Base-by-base conservation (phyloP, 2,329 filamentous ascomycete species). In the Paecilomyces dactylethromorphus region DNA sequence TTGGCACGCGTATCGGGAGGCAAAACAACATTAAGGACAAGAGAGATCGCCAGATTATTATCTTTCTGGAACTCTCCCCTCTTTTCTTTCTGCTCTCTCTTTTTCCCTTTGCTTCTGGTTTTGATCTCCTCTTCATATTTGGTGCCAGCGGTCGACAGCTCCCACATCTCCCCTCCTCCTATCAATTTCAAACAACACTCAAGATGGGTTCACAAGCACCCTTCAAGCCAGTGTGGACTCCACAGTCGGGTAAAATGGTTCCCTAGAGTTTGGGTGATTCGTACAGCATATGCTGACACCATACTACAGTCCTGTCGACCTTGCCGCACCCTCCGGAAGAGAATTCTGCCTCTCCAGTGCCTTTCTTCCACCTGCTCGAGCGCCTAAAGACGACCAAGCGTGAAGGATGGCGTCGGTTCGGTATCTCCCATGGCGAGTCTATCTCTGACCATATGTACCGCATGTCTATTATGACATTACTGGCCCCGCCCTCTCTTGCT, bases 391-490 rank as follows among this genome's bases (percentile, higher is more conserved):
- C 92, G 7, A 96, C 90, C 62, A 95, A 96, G 76, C 89, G 94
- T 61, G 94, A 97, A 77, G 94, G 94, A 64, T 99, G 94, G 94
- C 85, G 90, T 58, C 86, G 94, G 39, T 97, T 97, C 72, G 87
- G 86, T 45, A 91, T 99, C 65, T 65, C 73, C 58, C 64, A 65
- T 59, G 89, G 91, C 72, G 94, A 99, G 76, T 96, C 91, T 1
- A 97, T 99, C 71, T 84, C 91, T 57, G 94, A 99, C 78, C 94
- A 99, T 82, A 99, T 99, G 94, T 99, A 97, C 78, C 92, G 94
- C 77, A 99, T 99, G 94, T 91, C 92, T 55, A 84, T 99, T 66
- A 91, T 99, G 74, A 92, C 91, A 63, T 90, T 99, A 87, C 85
- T 97, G 64, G 92, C 91, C 2, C 93, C 94, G 1, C 82, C 90